Conservation (phyloP, 805 yeast genomes). For the Teunomyces funiuensis region DNA sequence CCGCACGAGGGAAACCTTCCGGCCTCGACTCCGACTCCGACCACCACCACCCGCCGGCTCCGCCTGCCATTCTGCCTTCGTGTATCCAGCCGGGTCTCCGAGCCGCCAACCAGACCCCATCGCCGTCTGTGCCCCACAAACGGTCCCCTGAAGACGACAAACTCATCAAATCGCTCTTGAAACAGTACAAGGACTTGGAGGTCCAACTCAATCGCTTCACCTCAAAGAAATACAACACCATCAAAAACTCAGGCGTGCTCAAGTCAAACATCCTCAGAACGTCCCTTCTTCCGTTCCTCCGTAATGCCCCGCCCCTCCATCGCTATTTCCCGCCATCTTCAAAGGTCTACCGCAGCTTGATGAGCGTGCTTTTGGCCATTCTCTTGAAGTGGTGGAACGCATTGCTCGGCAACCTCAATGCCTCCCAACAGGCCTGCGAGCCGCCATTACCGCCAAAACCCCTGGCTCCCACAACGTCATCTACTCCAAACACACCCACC, state of each 20-base stretch:
- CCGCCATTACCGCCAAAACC: background rate
- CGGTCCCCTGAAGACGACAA: conserved; percentile 16
- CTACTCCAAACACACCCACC: conserved; percentile 19
- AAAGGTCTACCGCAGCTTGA: conserved; percentile 32
- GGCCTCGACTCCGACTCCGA: background rate
- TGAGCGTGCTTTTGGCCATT: conserved; percentile 30
- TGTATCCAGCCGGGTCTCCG: conserved; percentile 4
- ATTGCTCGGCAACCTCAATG: conserved; percentile 26
- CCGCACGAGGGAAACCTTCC: conserved; percentile 13
- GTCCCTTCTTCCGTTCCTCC: conserved; percentile 44
- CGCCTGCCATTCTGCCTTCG: conserved; percentile 6
- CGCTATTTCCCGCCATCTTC: conserved; percentile 17
- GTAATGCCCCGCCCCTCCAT: conserved; percentile 27
- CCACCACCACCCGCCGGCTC: background rate
- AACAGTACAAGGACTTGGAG: conserved; percentile 42
- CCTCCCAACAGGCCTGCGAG: background rate
- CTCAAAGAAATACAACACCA: conserved; percentile 26
- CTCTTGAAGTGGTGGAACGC: conserved; percentile 56
- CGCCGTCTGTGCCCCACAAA: background rate
- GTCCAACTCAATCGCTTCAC: conserved; percentile 44
- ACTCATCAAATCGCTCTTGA: conserved; percentile 23
- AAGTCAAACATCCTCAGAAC: conserved; percentile 50
- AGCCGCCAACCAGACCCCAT: background rate
- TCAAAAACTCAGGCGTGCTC: conserved; percentile 26
- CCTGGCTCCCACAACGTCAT: background rate